A percentile compares a stretch with the other conserved stretches of the same genome.
phyloP scores from a whole-genome alignment of 2,329 filamentous ascomycete genomes.

The Botrytis fragariae region DNA sequence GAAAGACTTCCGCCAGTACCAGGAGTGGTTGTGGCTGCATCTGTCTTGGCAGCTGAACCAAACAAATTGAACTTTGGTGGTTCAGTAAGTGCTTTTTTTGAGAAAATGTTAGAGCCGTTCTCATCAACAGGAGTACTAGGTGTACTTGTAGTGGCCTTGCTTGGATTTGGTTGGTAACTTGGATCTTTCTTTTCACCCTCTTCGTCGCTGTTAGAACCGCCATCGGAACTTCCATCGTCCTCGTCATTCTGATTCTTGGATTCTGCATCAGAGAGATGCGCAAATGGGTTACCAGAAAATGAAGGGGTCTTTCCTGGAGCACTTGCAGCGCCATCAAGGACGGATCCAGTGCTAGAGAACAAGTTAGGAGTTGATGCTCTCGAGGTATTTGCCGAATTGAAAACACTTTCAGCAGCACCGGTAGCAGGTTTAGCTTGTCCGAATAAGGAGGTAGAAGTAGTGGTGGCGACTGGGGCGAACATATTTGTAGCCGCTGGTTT shows the following conservation, averaged over 20 bases:
- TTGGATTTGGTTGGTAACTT: slow-evolving; percentile 27
- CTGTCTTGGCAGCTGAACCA: slow-evolving; percentile 38
- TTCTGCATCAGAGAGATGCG: slow-evolving; percentile 53
- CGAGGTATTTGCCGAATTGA: slow-evolving; percentile 31
- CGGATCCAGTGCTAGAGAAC: slow-evolving; percentile 30
- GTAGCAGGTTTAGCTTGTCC: slow-evolving; percentile 43
- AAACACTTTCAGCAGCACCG: slow-evolving; percentile 30
- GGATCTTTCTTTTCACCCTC: slow-evolving; percentile 40
- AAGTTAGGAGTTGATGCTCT: slow-evolving; percentile 33
- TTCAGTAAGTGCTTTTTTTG: slow-evolving; percentile 36
- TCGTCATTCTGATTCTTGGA: slow-evolving; percentile 45
- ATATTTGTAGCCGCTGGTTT: slow-evolving; percentile 12
- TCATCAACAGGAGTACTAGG: slow-evolving; percentile 30
- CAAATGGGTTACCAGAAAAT: slow-evolving; percentile 54
- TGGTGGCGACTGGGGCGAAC: neutral
- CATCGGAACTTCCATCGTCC: slow-evolving; percentile 44
- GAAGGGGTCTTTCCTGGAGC: slow-evolving; percentile 24
- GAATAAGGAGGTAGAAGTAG: slow-evolving; percentile 25
- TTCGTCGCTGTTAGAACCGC: slow-evolving; percentile 45
- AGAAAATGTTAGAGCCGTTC: slow-evolving; percentile 33
- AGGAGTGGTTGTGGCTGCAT: slow-evolving; percentile 40
- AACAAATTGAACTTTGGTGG: slow-evolving; percentile 33
- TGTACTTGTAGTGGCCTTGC: slow-evolving; percentile 24
- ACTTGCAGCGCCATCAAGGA: slow-evolving; percentile 31
- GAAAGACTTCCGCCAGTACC: slow-evolving; percentile 49